Conservation (phyloP, 2,329 filamentous ascomycete genomes). For the Emmonsia crescens region DNA sequence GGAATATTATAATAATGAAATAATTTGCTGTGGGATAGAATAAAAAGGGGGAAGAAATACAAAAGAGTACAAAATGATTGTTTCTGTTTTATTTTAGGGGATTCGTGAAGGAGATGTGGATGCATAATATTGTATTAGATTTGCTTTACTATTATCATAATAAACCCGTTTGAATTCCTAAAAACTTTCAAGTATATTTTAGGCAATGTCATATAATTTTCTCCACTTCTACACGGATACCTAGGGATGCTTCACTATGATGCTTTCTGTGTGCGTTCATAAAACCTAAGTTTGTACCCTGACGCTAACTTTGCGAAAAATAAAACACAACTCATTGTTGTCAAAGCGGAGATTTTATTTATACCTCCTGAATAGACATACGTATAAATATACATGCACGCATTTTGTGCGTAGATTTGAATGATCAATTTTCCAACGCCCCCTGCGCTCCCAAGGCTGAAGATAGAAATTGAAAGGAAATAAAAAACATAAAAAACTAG, state of each 20-base stretch:
- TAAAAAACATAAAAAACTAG: background rate
- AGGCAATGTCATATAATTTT: background rate
- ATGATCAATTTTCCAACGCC: conserved; percentile 21
- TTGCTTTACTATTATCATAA: background rate
- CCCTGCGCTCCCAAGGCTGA: conserved; percentile 15
- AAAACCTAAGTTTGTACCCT: too few relatives aligned
- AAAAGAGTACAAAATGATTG: background rate
- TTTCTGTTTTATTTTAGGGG: too few relatives aligned
- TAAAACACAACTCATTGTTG: background rate
- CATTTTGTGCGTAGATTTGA: background rate
- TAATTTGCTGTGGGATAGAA: background rate
- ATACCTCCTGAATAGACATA: background rate
- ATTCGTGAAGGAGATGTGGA: conserved; percentile 4
- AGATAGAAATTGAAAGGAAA: background rate
- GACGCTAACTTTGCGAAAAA: too few relatives aligned
- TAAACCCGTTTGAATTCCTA: background rate
- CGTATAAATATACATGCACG: background rate
- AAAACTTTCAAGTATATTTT: background rate
- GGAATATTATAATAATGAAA: background rate
- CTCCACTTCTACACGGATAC: too few relatives aligned
- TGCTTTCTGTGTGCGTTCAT: too few relatives aligned
- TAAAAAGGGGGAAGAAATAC: background rate
- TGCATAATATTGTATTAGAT: too few relatives aligned
- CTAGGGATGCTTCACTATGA: too few relatives aligned
- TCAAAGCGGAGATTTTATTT: background rate